A percentile compares a stretch with the other conserved stretches of the same genome.
These are phyloP conservation scores for Umbelopsis sp. DNA, from an alignment of 192 early-diverging fungal species.

Conservation along the genomic window DNA sequence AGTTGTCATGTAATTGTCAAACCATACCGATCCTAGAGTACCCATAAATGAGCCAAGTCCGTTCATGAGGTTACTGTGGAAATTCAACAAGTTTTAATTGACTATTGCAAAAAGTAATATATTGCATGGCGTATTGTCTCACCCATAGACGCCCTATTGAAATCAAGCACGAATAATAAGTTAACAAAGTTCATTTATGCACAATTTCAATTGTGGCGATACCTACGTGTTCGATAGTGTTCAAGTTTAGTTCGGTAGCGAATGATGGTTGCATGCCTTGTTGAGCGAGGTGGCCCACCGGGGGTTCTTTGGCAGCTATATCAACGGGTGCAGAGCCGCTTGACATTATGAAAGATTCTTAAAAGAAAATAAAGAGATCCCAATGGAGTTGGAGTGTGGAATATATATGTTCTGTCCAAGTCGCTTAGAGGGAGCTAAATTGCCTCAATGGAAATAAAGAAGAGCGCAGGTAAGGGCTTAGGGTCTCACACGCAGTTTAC, in stretches of 20 bases:
- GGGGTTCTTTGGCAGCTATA: neutral
- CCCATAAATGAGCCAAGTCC: constrained; percentile 44
- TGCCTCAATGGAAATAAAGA: no score
- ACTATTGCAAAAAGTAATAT: no score
- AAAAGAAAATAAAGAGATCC: no score
- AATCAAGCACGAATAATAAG: neutral
- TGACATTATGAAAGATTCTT: no score
- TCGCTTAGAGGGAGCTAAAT: no score
- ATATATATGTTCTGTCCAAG: no score
- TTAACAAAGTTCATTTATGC: neutral
- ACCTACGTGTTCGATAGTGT: constrained; percentile 36
- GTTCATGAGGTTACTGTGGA: constrained; percentile 44
- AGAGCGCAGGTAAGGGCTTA: no score
- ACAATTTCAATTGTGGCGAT: neutral
- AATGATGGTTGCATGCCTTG: constrained; percentile 32
- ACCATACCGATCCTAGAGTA: constrained; percentile 44
- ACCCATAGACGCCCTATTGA: neutral
- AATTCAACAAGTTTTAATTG: no score
- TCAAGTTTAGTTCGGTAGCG: constrained; percentile 22
- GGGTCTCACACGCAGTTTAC: no score
- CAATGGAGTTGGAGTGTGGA: no score
- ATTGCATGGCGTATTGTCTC: neutral
- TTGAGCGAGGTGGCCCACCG: constrained; percentile 22
- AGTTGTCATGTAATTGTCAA: neutral
- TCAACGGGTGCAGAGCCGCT: neutral